A percentile compares a stretch with the other conserved stretches of the same genome.
phyloP scores from a whole-genome alignment of 257 asterid species.

The Rehmannia glutinosa region DNA sequence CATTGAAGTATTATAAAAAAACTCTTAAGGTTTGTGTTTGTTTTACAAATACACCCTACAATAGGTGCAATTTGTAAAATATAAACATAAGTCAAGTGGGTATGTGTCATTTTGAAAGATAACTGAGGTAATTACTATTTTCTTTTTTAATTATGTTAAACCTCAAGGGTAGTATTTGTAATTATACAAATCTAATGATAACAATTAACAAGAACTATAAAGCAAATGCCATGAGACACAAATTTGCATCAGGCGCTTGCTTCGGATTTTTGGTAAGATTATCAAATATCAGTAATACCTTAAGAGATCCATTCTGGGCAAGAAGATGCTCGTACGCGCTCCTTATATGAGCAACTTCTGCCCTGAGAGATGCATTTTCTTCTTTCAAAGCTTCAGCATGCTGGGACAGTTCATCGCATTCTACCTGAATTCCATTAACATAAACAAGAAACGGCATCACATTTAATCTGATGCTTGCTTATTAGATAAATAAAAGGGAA shows the following conservation, averaged over 20 bases:
- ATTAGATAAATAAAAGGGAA: background rate
- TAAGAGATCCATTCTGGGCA: constrained; percentile 76
- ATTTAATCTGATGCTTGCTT: background rate
- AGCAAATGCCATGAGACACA: background rate
- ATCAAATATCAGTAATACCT: constrained; percentile 49
- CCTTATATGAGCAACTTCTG: constrained; percentile 70
- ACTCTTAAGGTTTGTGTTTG: no score
- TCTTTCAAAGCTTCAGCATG: constrained; percentile 74
- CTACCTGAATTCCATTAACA: constrained; percentile 54
- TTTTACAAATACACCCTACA: no score
- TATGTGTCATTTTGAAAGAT: background rate
- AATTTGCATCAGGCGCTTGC: no score
- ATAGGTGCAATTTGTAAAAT: no score
- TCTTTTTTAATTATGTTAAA: no score
- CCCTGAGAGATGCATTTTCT: constrained; percentile 81
- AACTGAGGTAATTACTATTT: background rate
- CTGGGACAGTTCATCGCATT: constrained; percentile 91
- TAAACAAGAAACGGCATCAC: constrained; percentile 14
- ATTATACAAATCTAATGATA: no score
- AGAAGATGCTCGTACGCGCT: constrained; percentile 68
- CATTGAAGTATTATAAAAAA: no score
- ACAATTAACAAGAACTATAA: no score
- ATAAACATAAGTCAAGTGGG: no score
- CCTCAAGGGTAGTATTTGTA: no score
- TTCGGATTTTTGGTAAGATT: background rate